These are phyloP conservation scores for Pyrenula aspistea DNA, from an alignment of 495 filamentous ascomycete genomes.

Conservation along the genomic window DNA sequence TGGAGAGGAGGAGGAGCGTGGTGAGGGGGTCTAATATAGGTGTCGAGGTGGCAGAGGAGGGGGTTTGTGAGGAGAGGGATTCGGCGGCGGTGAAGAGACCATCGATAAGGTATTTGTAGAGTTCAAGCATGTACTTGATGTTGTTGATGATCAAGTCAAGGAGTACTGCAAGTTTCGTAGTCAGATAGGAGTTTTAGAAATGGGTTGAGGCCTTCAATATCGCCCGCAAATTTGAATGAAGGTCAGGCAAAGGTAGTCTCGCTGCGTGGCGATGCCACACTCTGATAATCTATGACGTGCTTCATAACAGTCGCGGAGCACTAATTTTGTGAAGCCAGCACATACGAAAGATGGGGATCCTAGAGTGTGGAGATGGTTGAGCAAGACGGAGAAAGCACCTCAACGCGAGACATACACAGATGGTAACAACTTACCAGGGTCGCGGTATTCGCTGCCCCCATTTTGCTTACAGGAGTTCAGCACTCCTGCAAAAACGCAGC, in stretches of 20 bases:
- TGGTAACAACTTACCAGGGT: conserved; percentile 38
- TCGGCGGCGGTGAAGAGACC: conserved; percentile 50
- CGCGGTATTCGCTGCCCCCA: conserved; percentile 42
- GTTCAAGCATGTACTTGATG: conserved; percentile 52
- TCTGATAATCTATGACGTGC: no score
- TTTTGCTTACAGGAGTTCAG: conserved; percentile 37
- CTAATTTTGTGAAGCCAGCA: no score
- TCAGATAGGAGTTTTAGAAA: no score
- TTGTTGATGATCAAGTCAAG: conserved; percentile 30
- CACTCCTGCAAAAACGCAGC: conserved; percentile 47
- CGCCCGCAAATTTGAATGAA: no score
- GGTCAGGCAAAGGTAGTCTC: no score
- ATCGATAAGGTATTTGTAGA: conserved; percentile 58
- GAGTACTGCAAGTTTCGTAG: conserved; percentile 17
- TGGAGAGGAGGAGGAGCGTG: conserved; percentile 57
- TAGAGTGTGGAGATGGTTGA: not conserved
- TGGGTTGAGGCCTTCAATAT: no score
- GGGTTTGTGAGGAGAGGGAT: conserved; percentile 1
- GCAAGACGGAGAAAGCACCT: not conserved
- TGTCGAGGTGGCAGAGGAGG: conserved; percentile 5
- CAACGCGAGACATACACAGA: not conserved
- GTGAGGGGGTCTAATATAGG: conserved; percentile 31
- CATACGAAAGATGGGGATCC: no score
- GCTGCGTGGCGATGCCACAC: no score
- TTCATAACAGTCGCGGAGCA: no score